Evolutionary conservation across 2,329 filamentous ascomycete genomes (phyloP).

Genomic region (Paracamarosporium sp.): DNA sequence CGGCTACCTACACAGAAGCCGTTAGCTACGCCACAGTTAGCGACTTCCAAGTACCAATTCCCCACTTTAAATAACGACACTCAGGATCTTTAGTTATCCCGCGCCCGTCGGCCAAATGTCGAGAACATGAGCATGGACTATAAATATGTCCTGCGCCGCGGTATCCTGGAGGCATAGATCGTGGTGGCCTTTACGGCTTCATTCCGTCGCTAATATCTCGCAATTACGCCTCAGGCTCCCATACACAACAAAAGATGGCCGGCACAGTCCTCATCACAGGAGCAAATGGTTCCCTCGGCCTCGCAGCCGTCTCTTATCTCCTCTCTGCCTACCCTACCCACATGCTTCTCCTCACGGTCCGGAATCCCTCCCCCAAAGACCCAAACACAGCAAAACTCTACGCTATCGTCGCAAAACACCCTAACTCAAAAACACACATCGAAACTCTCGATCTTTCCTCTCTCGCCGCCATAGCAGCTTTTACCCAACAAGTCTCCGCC

Average conservation of each 20-base stretch:
- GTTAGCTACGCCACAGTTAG: too few relatives aligned
- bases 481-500: slow-evolving; percentile 12
- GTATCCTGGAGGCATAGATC: too few relatives aligned
- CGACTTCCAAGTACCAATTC: too few relatives aligned
- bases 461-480: slow-evolving; percentile 17
- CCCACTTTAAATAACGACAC: too few relatives aligned
- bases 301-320: slow-evolving; percentile 23
- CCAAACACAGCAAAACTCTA: slow-evolving; percentile 24
- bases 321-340: slow-evolving; percentile 19
- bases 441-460: slow-evolving; percentile 23
- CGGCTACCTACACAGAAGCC: too few relatives aligned
- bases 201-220: too few relatives aligned
- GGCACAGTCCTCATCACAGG: slow-evolving; percentile 28
- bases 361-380: slow-evolving; percentile 22
- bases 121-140: neutral
- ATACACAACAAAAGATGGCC: neutral
- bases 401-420: slow-evolving; percentile 15
- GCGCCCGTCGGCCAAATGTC: neutral
- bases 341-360: slow-evolving; percentile 25
- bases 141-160: too few relatives aligned
- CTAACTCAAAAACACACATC: slow-evolving; percentile 14
- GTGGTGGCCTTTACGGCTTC: too few relatives aligned
- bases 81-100: neutral
- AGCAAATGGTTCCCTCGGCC: slow-evolving; percentile 32
- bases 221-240: neutral